phyloP scores from a whole-genome alignment of 1,284 basidiomycete species.

The Irpex lacteus region DNA sequence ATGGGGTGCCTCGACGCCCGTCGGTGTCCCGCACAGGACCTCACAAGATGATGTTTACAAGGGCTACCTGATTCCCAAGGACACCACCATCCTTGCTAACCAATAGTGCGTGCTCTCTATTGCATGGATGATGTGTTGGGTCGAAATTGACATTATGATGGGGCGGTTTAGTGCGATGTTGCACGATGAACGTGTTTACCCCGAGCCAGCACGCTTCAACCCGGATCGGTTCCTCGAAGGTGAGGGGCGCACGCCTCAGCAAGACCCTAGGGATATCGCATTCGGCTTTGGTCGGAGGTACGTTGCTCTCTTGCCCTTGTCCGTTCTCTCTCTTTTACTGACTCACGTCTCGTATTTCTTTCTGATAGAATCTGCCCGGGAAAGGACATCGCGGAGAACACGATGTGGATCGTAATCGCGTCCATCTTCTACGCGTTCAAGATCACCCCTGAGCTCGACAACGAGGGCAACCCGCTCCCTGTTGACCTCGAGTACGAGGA shows the following conservation, averaged over 20 bases:
- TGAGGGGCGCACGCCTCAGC: conserved; percentile 6
- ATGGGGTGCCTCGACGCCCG: not conserved
- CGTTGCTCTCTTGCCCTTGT: not conserved
- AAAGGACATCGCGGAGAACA: conserved; percentile 8
- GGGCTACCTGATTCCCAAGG: conserved; percentile 22
- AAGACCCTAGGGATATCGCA: conserved; percentile 11
- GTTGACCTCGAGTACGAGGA: conserved; percentile 6
- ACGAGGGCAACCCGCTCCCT: conserved; percentile 11
- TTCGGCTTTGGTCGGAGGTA: conserved; percentile 19
- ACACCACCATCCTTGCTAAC: conserved; percentile 21
- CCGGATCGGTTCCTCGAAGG: conserved; percentile 14
- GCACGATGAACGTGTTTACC: conserved; percentile 8
- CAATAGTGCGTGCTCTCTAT: conserved; percentile 10
- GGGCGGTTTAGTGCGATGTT: conserved; percentile 10
- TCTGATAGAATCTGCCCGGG: conserved; percentile 5
- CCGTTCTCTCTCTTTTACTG: not conserved
- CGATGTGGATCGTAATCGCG: conserved; percentile 19
- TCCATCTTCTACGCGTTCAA: conserved; percentile 18
- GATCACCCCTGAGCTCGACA: conserved; percentile 13
- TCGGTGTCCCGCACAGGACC: conserved; percentile 6
- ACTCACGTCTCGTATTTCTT: not conserved
- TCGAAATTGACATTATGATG: not conserved
- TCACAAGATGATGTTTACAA: conserved; percentile 18
- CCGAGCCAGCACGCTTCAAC: conserved; percentile 13
- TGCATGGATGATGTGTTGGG: not conserved